Percentiles rank a stretch among this genome's conserved stretches.
These are phyloP conservation scores for Sclerotinia glacialis DNA, from an alignment of 2,329 filamentous ascomycete species.

Conservation along the genomic window DNA sequence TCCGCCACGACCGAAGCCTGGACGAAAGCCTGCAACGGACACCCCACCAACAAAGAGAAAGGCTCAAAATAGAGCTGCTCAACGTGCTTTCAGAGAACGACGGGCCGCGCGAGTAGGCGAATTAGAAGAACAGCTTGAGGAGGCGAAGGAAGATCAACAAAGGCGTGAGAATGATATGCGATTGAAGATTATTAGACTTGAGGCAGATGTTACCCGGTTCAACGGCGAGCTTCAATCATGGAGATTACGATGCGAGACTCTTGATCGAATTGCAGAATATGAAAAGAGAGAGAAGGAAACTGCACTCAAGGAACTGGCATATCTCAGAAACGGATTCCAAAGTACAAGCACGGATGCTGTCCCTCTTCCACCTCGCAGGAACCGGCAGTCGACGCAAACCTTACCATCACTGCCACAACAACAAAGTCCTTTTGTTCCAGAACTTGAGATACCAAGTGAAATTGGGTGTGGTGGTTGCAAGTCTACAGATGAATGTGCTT, in stretches of 20 bases:
- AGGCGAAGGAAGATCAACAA: constrained; percentile 56
- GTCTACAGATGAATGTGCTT: constrained; percentile 53
- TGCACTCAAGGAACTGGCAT: constrained; percentile 43
- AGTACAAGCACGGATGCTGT: constrained; percentile 43
- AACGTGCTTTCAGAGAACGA: constrained; percentile 85
- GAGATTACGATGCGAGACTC: constrained; percentile 38
- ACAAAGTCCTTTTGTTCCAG: constrained; percentile 29
- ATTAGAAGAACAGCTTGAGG: constrained; percentile 64
- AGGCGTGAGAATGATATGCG: constrained; percentile 54
- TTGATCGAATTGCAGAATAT: constrained; percentile 39
- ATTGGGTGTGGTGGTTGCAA: constrained; percentile 57
- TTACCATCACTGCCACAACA: constrained; percentile 27
- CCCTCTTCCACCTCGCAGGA: constrained; percentile 41
- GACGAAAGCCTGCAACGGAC: constrained; percentile 89
- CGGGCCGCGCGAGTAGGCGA: constrained; percentile 81
- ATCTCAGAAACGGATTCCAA: constrained; percentile 37
- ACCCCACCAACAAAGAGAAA: constrained; percentile 91
- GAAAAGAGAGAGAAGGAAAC: constrained; percentile 45
- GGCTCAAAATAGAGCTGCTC: constrained; percentile 88
- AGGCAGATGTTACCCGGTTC: constrained; percentile 65
- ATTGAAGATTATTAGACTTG: constrained; percentile 57
- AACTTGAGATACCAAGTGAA: constrained; percentile 18
- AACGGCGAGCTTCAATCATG: constrained; percentile 41
- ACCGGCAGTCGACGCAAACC: constrained; percentile 26
- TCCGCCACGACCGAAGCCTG: constrained; percentile 81